Percentiles rank a stretch among this genome's conserved stretches.
Conservation (phyloP, 2,329 filamentous ascomycete species). For the Hymenoscyphus repandus region DNA sequence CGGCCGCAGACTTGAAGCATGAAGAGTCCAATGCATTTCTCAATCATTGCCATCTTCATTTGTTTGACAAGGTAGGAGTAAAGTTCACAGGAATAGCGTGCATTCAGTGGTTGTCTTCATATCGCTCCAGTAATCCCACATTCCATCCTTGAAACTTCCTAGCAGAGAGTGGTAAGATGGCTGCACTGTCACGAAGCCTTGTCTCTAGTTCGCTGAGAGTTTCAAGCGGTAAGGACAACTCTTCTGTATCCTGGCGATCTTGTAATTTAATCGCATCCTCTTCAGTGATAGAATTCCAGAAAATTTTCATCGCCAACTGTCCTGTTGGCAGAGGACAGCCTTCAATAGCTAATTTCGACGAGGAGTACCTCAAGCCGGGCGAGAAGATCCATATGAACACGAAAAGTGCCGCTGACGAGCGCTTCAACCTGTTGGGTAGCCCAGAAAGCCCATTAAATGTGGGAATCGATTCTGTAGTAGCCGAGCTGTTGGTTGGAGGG, state of each 20-base stretch:
- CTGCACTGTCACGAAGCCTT: conserved; percentile 43
- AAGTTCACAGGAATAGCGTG: too few species aligned
- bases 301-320: conserved; percentile 25
- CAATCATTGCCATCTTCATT: too few species aligned
- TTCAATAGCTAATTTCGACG: neutral
- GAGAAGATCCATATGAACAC: conserved; percentile 6
- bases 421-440: too few species aligned
- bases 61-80: too few species aligned
- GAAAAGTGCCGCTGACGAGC: neutral
- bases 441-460: too few species aligned
- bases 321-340: neutral
- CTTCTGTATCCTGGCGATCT: conserved; percentile 40
- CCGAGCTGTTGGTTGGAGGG: neutral
- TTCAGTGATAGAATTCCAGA: conserved; percentile 19
- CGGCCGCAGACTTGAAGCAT: too few species aligned
- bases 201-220: conserved; percentile 42
- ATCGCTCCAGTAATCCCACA: conserved; percentile 57
- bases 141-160: conserved; percentile 60
- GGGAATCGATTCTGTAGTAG: neutral
- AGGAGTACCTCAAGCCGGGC: conserved; percentile 7
- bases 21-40: too few species aligned
- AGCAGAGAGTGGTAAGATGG: conserved; percentile 49
- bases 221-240: conserved; percentile 47
- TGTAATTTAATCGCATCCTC: conserved; percentile 12
- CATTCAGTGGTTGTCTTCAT: conserved; percentile 28